Evolutionary conservation across 768 basidiomycete genomes (phyloP), one percentile per base, ranked within the genome.

Genomic region (Lactarius deliciosus): DNA sequence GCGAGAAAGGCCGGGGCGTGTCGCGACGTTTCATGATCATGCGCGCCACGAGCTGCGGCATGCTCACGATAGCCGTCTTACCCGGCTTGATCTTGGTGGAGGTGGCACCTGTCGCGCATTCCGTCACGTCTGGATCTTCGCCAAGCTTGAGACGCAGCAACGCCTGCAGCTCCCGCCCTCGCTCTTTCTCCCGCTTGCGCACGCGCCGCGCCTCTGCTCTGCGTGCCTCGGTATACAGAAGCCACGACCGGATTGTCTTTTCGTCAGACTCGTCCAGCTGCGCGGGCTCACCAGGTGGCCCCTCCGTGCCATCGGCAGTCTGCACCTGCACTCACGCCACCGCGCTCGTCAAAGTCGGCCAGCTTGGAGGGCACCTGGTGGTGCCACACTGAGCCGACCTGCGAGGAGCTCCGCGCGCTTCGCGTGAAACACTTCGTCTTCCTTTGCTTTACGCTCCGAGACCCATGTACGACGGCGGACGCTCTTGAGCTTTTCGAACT

Each of bases 131-230:
- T 10, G 67, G 57, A 57, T 70, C 70, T 56, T 76, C 75, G 25
- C 74, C 77, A 68, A 85, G 71, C 75, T 88, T 88, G 68, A 88
- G 73, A 71, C 84, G 78, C 68, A 89, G 74, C 66, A 88, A 76
- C 40, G 83, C 78, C 10, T 81, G 80, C 13, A 88, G 75, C 77
- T 89, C 87, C 68, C 81, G 80, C 28, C 80, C 79, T 47, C 81
- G 77, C 74, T 86, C 87, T 70, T 82, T 82, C 70, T 84, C 82
- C 59, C 78, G 76, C 74, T 83, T 85, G 68, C 82, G 76, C 69
- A 63, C 73, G 67, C 77, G 80, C 69, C 80, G 75, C 61, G 80
- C 81, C 70, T 82, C 83, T 66, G 76, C 76, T 61, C 73, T 72
- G 68, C 70, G 69, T 66, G 72, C 71, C 43, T 69, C 69, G 30